These are phyloP conservation scores for Phytophthora fragariaefolia DNA, from an alignment of 352 stramenopile genomes.

Conservation along the genomic window DNA sequence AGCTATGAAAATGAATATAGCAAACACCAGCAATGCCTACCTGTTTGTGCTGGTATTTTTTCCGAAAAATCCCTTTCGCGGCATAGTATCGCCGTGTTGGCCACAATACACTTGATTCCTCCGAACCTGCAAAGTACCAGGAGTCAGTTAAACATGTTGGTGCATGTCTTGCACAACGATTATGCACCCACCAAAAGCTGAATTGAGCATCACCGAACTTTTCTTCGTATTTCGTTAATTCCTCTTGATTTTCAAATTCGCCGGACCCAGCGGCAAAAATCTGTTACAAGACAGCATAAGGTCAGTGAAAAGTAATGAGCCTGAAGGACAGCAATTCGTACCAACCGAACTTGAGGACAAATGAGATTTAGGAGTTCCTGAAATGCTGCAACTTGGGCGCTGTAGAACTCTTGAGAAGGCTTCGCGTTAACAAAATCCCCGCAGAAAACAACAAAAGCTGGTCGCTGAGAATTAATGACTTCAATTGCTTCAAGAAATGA, in stretches of 20 bases:
- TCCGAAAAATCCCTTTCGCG: constrained; percentile 35
- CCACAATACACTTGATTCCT: constrained; percentile 81
- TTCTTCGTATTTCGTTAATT: constrained; percentile 44
- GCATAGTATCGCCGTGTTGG: constrained; percentile 61
- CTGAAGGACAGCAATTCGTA: constrained; percentile 26
- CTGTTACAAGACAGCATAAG: constrained; percentile 30
- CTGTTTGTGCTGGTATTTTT: constrained; percentile 56
- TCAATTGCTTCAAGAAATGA: constrained; percentile 57
- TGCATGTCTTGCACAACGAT: background rate
- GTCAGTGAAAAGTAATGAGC: constrained; percentile 1
- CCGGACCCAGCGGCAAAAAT: constrained; percentile 58
- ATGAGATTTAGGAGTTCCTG: constrained; percentile 74
- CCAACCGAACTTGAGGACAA: constrained; percentile 58
- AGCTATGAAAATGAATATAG: no score
- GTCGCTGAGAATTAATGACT: constrained; percentile 54
- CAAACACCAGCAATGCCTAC: constrained; percentile 37
- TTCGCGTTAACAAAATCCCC: constrained; percentile 63
- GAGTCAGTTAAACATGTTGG: background rate
- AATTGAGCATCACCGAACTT: constrained; percentile 74
- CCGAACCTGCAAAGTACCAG: constrained; percentile 53
- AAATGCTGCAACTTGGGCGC: constrained; percentile 55
- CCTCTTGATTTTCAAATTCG: constrained; percentile 19
- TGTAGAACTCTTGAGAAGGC: constrained; percentile 47
- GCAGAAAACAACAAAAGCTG: constrained; percentile 73
- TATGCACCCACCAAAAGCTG: constrained; percentile 78